phyloP scores from a whole-genome alignment of 2,329 filamentous ascomycete genomes.

The Sordariomycetes sp. region DNA sequence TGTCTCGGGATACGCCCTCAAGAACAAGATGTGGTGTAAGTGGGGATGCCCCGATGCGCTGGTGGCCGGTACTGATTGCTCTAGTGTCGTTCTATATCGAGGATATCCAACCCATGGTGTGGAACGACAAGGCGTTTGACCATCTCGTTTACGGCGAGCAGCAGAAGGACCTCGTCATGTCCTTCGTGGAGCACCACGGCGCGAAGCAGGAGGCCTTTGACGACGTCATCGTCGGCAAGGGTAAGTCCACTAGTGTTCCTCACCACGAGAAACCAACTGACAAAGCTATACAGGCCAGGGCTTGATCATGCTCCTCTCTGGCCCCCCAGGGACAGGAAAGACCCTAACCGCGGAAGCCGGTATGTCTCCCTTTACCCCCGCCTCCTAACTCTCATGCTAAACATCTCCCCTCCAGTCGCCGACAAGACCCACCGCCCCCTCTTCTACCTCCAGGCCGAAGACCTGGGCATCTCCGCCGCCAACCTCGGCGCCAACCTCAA shows the following conservation, averaged over 20 bases:
- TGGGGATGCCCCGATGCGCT: slow-evolving; percentile 18
- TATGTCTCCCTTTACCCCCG: not conserved
- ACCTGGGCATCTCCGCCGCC: slow-evolving; percentile 32
- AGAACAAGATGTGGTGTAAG: slow-evolving; percentile 34
- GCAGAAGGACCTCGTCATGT: slow-evolving; percentile 34
- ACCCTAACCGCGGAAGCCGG: slow-evolving; percentile 68
- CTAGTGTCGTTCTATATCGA: slow-evolving; percentile 24
- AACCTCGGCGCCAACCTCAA: slow-evolving; percentile 35
- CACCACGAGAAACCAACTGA: not conserved
- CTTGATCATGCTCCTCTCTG: slow-evolving; percentile 32
- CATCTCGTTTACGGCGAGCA: slow-evolving; percentile 35
- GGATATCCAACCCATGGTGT: slow-evolving; percentile 27
- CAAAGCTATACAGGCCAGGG: slow-evolving; percentile 18
- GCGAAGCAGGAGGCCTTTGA: slow-evolving; percentile 14
- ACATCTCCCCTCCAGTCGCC: slow-evolving; percentile 15
- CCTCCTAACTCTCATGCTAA: not conserved
- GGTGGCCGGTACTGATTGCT: not conserved
- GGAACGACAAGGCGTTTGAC: slow-evolving; percentile 33
- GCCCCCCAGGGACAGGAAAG: slow-evolving; percentile 80
- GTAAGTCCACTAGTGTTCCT: not conserved
- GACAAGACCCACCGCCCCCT: slow-evolving; percentile 31
- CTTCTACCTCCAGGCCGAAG: slow-evolving; percentile 32
- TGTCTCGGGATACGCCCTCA: slow-evolving; percentile 31
- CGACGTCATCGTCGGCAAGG: slow-evolving; percentile 31
- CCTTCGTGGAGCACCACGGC: slow-evolving; percentile 34